Base-by-base conservation (phyloP, 352 stramenopile species). In the Globisporangium megalacanthum region DNA sequence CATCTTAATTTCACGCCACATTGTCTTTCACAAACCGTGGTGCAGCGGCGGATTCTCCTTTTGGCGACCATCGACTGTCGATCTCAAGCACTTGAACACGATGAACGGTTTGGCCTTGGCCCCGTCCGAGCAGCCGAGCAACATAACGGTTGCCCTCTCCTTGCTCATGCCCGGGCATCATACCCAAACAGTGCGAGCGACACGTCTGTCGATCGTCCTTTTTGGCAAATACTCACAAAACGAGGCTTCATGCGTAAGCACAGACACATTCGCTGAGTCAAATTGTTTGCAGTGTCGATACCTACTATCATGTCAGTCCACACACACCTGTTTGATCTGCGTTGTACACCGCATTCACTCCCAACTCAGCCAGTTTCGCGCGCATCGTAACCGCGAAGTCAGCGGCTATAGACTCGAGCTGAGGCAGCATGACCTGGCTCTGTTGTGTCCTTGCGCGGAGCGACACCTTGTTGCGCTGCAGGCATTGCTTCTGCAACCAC, bases 151-250 rank as follows among this genome's bases (percentile, higher is more conserved):
- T 10, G 19, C 20, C 2, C 31, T 6, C 10, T 42, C 14, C 29
- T 53, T 44, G 14, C 15, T 13, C 25, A 42, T 53, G 29, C 17
- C 48, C 2, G 14, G 8, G 17, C 48, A 53, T 1, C 48, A 6
- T 3, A 53, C 6, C 29, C 14, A 53, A 6, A 53, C 29, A 15
- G 6, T 31, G 5, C 6, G 2, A 14, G 13, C 29, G 2, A 25
- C 48, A 6, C 42, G 20, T 13, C 15, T 35, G 15, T 8, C 7
- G 22, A 42, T 37, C 8, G 29, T 53, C 13, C 3, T 35, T 15
- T 42, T 44, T 4, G 48, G 48, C 15, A 53, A 15, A 17, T 53
- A 53, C 14, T 53, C 48, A 25, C 42, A 53, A 14, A 42, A 53
- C 15, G 47, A 22, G 37, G 33, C 22, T 31, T 17, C 10, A 4